Evolutionary conservation across 1,284 basidiomycete genomes (phyloP).

Genomic region (Moesziomyces sp.): DNA sequence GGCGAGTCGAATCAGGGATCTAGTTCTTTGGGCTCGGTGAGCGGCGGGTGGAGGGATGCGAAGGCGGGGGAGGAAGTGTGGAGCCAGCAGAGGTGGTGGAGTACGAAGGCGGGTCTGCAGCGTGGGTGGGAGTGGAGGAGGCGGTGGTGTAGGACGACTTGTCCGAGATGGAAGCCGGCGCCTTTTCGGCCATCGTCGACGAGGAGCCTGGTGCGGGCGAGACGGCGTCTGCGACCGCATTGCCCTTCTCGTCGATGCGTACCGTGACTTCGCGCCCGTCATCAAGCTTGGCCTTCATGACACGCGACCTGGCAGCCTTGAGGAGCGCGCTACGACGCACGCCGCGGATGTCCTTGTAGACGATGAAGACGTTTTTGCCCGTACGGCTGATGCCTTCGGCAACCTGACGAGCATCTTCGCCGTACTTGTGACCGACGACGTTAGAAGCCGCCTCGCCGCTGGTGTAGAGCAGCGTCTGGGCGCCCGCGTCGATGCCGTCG

Average conservation of each 20-base stretch:
- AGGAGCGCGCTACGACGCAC: constrained; percentile 62
- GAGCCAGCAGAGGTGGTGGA: background rate
- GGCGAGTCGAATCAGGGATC: background rate
- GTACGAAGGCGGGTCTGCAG: constrained; percentile 27
- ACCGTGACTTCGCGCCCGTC: constrained; percentile 38
- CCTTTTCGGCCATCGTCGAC: background rate
- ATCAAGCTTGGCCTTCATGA: constrained; percentile 35
- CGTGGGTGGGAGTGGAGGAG: constrained; percentile 1
- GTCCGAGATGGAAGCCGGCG: constrained; percentile 6
- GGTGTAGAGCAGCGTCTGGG: constrained; percentile 54
- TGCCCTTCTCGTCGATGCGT: constrained; percentile 36
- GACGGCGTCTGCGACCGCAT: constrained; percentile 23
- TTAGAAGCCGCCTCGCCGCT: constrained; percentile 58
- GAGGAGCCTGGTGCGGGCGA: constrained; percentile 2
- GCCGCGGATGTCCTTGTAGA: constrained; percentile 66
- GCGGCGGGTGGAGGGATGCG: constrained; percentile 14
- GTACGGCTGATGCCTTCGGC: constrained; percentile 56
- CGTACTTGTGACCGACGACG: constrained; percentile 67
- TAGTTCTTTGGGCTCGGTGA: constrained; percentile 21
- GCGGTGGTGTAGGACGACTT: constrained; percentile 21
- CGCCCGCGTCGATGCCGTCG: constrained; percentile 66
- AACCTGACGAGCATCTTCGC: constrained; percentile 62
- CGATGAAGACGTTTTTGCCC: constrained; percentile 59
- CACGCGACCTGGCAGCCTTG: constrained; percentile 57
- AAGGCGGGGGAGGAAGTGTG: constrained; percentile 15